phyloP scores from a whole-genome alignment of 164 flowering plant species.

The Vitis labrusca region DNA sequence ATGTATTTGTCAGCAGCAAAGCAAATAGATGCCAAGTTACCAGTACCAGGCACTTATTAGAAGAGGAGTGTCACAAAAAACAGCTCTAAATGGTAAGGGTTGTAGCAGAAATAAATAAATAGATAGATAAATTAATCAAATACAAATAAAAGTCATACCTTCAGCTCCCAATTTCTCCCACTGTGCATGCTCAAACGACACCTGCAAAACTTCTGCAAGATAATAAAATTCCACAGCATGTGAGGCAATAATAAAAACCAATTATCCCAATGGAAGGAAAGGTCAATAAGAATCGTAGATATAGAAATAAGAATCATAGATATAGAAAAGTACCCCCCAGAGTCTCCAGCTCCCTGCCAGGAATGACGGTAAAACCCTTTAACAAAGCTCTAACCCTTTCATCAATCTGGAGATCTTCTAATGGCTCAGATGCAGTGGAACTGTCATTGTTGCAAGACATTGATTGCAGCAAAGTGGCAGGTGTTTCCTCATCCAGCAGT shows the following conservation, averaged over 20 bases:
- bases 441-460: conserved; percentile 15
- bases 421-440: conserved; percentile 28
- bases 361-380: conserved; percentile 52
- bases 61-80: not conserved
- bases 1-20: no score
- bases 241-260: no score
- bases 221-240: conserved; percentile 10
- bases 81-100: not conserved
- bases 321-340: conserved; percentile 56
- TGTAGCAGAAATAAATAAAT: not conserved
- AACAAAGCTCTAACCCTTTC: conserved; percentile 73
- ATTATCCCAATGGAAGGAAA: not conserved
- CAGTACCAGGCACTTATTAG: no score
- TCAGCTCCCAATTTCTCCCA: conserved; percentile 52
- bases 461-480: conserved; percentile 13
- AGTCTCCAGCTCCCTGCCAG: conserved; percentile 81
- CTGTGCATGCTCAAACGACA: conserved; percentile 47
- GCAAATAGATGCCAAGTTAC: no score
- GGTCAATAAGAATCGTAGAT: not conserved
- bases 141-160: conserved; percentile 47
- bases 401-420: conserved; percentile 69
- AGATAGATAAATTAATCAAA: not conserved
- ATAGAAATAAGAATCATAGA: not conserved
- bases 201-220: conserved; percentile 73
- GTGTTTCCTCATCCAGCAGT: conserved; percentile 29